Base-by-base conservation (phyloP, 2,329 filamentous ascomycete genomes). In the Fragosphaeria purpurea region DNA sequence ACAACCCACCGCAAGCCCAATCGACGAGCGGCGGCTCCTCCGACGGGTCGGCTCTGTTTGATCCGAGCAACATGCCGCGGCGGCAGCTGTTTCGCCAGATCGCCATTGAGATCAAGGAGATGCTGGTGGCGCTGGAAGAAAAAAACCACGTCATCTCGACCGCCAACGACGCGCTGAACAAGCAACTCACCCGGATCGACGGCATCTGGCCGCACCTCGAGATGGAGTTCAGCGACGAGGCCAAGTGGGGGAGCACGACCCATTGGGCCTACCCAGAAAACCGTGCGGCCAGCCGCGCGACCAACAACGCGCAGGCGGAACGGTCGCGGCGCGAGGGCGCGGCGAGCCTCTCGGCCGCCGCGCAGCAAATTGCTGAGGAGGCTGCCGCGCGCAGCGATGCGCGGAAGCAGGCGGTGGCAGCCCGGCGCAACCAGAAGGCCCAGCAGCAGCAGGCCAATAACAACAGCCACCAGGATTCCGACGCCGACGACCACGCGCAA, bases 211-310 rank as follows among this genome's bases (percentile, higher is more conserved):
- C 88, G 22, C 83, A 90, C 67, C 80, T 97, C 51, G 85, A 94
- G 56, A 74, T 77, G 53, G 93, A 98, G 66, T 88, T 98, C 62
- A 95, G 88, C 67, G 89, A 96, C 55, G 89, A 97, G 67, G 88
- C 93, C 50, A 88, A 94, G 67, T 84, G 89, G 70, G 93, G 94
- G 47, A 97, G 89, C 68, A 78, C 82, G 53, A 87, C 82, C 48
- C 93, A 98, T 66, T 98, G 93, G 93, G 93, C 91, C 46, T 97
- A 97, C 65, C 86, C 87, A 22, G 86, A 91, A 60, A 88, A 88
- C 62, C 85, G 91, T 57, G 77, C 81, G 37, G 71, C 71, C 37
- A 52, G 44, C 41, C 77, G 76, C 59, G 71, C 76, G n/a, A 71
- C 73, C 32, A 72, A 74, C 39, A 70, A 73, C 12, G 81, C 79